Percentiles rank a stretch among this genome's conserved stretches.
These are phyloP conservation scores for Penstemon newberryi DNA, from an alignment of 257 asterid species.

Conservation along the genomic window DNA sequence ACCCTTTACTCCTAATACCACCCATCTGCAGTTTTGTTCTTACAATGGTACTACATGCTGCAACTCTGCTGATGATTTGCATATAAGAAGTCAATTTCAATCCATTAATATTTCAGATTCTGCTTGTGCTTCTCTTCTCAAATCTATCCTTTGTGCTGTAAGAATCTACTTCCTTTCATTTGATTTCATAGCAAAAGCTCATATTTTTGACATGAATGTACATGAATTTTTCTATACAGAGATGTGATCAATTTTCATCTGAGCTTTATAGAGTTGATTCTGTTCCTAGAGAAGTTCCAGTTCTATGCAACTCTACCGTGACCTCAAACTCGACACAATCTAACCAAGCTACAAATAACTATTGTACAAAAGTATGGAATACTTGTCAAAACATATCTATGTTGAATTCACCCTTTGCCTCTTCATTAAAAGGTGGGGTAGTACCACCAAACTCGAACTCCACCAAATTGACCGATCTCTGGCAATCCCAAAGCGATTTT, in stretches of 20 bases:
- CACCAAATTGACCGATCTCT: conserved; percentile 57
- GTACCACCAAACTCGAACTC: conserved; percentile 45
- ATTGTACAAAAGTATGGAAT: conserved; percentile 74
- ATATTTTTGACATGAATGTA: conserved; percentile 16
- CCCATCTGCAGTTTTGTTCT: conserved; percentile 58
- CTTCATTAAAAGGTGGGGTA: conserved; percentile 49
- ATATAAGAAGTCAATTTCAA: conserved; percentile 48
- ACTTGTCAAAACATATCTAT: conserved; percentile 69
- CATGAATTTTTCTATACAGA: conserved; percentile 44
- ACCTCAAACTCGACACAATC: conserved; percentile 54
- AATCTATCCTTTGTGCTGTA: conserved; percentile 83
- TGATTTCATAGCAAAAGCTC: not conserved
- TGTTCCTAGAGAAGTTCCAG: conserved; percentile 57
- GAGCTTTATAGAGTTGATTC: conserved; percentile 55
- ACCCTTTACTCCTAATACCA: conserved; percentile 47
- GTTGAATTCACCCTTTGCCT: conserved; percentile 61
- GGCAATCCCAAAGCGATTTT: conserved; percentile 74
- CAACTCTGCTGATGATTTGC: conserved; percentile 48
- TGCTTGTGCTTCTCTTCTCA: conserved; percentile 66
- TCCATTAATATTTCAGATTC: conserved; percentile 71
- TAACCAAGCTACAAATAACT: conserved; percentile 42
- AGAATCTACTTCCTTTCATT: conserved; percentile 19
- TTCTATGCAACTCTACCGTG: conserved; percentile 70
- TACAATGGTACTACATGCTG: conserved; percentile 81
- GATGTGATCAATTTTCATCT: conserved; percentile 84